Conservation (phyloP, 768 basidiomycete species). For the Rubroboletus satanas region DNA sequence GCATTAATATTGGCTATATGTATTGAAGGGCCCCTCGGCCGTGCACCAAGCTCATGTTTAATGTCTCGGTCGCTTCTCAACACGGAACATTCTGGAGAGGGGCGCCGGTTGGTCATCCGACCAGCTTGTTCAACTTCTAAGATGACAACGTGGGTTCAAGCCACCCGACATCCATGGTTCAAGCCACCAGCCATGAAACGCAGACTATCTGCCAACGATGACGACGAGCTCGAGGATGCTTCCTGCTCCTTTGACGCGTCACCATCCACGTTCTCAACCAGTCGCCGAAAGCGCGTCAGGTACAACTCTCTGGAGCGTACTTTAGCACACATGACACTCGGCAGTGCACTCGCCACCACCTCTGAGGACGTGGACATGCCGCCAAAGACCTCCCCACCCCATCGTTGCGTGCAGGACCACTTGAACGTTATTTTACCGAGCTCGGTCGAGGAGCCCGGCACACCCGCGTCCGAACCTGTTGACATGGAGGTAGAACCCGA, state of each 20-base stretch:
- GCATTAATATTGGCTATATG: neutral
- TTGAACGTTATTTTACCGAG: conserved; percentile 28
- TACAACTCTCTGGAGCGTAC: conserved; percentile 52
- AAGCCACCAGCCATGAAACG: conserved; percentile 39
- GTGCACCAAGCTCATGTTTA: neutral
- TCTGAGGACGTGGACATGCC: conserved; percentile 20
- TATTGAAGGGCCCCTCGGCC: neutral
- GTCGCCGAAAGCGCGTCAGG: conserved; percentile 49
- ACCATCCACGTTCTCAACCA: conserved; percentile 33
- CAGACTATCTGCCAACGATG: conserved; percentile 26
- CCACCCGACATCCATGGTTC: conserved; percentile 46
- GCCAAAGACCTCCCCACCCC: conserved; percentile 5
- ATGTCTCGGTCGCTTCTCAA: neutral
- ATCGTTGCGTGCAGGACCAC: conserved; percentile 3
- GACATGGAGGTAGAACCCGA: conserved; percentile 70
- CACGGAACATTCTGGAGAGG: conserved; percentile 11
- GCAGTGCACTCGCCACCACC: neutral
- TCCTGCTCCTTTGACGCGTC: conserved; percentile 5
- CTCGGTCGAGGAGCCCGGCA: conserved; percentile 41
- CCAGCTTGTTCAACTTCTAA: neutral
- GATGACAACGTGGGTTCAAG: conserved; percentile 33
- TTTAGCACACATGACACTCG: conserved; percentile 48
- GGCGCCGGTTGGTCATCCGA: neutral
- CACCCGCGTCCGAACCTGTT: conserved; percentile 45
- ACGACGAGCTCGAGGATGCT: conserved; percentile 12